These are phyloP conservation scores for Neurospora intermedia DNA, from an alignment of 495 filamentous ascomycete species.

Conservation along the genomic window DNA sequence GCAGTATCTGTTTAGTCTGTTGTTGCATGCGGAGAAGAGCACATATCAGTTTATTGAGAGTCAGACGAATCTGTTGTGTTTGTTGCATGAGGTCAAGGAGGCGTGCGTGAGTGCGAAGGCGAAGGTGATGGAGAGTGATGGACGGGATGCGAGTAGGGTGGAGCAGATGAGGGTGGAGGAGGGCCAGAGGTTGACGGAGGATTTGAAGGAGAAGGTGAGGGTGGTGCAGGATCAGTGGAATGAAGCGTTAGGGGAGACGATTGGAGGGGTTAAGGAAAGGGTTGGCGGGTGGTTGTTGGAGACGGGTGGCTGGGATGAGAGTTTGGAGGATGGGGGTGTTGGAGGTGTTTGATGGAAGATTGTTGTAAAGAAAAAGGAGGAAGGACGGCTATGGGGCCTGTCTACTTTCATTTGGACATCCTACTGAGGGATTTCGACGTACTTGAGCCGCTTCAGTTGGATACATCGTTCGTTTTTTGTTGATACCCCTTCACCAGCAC, in stretches of 20 bases:
- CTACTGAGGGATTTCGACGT: not conserved
- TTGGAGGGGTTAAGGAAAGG: slow-evolving; percentile 41
- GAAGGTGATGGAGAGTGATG: slow-evolving; percentile 44
- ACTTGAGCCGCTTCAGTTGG: not conserved
- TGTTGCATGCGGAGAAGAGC: slow-evolving; percentile 77
- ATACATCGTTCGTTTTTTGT: slow-evolving; percentile 1
- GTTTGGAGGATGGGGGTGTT: slow-evolving; percentile 38
- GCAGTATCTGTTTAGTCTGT: slow-evolving; percentile 76
- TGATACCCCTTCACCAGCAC: slow-evolving; percentile 8
- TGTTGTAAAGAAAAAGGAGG: not conserved
- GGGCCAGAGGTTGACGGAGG: slow-evolving; percentile 61
- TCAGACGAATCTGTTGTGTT: slow-evolving; percentile 85
- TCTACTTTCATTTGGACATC: not conserved
- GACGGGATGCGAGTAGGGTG: slow-evolving; percentile 45
- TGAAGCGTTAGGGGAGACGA: slow-evolving; percentile 39
- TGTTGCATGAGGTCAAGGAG: slow-evolving; percentile 86
- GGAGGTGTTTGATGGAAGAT: slow-evolving; percentile 24
- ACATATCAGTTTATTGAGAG: slow-evolving; percentile 95
- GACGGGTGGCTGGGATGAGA: slow-evolving; percentile 67
- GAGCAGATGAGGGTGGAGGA: slow-evolving; percentile 52
- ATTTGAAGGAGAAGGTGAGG: slow-evolving; percentile 82
- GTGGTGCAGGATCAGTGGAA: slow-evolving; percentile 82
- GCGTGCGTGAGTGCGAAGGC: slow-evolving; percentile 55
- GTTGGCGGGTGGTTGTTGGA: slow-evolving; percentile 55
- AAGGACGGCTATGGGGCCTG: not conserved